A percentile compares a stretch with the other conserved stretches of the same genome.
These are phyloP conservation scores for Hymenoscyphus fraxineus DNA, from an alignment of 2,329 filamentous ascomycete genomes.

Conservation along the genomic window DNA sequence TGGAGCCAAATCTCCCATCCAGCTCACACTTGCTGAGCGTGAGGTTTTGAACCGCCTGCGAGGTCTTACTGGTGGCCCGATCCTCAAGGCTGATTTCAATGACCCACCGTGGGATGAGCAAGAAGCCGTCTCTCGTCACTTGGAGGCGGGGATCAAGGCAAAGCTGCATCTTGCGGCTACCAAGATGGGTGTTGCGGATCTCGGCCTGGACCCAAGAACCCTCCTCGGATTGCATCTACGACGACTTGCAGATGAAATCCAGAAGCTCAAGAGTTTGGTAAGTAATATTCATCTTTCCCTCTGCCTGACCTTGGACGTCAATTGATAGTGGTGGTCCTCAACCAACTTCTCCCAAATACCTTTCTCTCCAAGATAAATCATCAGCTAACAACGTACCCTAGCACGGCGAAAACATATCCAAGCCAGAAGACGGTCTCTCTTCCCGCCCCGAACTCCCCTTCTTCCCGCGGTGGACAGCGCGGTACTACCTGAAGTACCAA, in stretches of 20 bases:
- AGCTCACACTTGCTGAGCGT: not conserved
- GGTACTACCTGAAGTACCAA: not conserved
- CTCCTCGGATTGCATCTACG: not conserved
- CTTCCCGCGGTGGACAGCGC: not conserved
- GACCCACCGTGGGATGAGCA: not conserved
- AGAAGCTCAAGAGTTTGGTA: not conserved
- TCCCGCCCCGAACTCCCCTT: not conserved
- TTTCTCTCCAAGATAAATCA: not conserved
- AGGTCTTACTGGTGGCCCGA: not conserved
- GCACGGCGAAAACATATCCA: not conserved
- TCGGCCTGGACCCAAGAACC: not conserved
- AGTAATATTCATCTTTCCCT: not conserved
- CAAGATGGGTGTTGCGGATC: not conserved
- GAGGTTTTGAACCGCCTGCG: not conserved
- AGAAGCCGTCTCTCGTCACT: not conserved
- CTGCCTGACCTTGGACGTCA: not conserved
- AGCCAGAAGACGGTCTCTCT: not conserved
- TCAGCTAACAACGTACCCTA: not conserved
- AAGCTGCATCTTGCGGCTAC: not conserved
- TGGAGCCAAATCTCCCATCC: not conserved
- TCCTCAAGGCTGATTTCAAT: not conserved
- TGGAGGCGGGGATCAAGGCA: not conserved
- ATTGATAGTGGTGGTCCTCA: too few species aligned
- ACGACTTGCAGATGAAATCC: not conserved
- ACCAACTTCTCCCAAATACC: not conserved